phyloP scores from a whole-genome alignment of 371 early-diverging fungal genomes.

The Entomophthora muscae region DNA sequence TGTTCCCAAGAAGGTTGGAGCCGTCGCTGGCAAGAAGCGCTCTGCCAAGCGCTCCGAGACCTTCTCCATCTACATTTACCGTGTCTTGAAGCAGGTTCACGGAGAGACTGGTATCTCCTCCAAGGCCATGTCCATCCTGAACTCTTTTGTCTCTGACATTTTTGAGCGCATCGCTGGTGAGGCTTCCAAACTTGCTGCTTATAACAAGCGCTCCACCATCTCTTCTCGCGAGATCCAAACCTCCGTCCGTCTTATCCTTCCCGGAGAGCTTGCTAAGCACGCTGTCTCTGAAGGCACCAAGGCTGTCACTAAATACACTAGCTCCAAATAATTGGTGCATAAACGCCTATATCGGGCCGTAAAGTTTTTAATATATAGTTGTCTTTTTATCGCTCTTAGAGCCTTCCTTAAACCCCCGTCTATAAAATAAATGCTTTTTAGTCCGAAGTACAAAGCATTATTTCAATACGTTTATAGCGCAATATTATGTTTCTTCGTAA shows the following conservation, averaged over 20 bases:
- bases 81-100: slow-evolving; percentile 94
- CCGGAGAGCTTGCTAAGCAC: slow-evolving; percentile 93
- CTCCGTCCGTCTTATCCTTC: slow-evolving; percentile 79
- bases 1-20: slow-evolving; percentile 29
- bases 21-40: slow-evolving; percentile 30
- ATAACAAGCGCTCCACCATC: slow-evolving; percentile 90
- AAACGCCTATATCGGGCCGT: too few relatives aligned
- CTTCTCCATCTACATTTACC: slow-evolving; percentile 90
- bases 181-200: slow-evolving; percentile 80
- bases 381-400: too few relatives aligned
- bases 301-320: slow-evolving; percentile 93
- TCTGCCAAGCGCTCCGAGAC: slow-evolving; percentile 64
- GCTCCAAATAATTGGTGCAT: slow-evolving; percentile 54
- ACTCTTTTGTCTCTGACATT: slow-evolving; percentile 96
- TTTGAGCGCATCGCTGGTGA: slow-evolving; percentile 84
- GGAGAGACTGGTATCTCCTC: slow-evolving; percentile 95
- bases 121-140: slow-evolving; percentile 97
- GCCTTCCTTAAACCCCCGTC: too few relatives aligned
- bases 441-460: too few relatives aligned
- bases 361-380: too few relatives aligned
- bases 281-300: slow-evolving; percentile 96
- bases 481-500: too few relatives aligned
- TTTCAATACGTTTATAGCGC: too few relatives aligned
- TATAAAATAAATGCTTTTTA: too few relatives aligned
- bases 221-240: slow-evolving; percentile 92